phyloP scores from a whole-genome alignment of 2,329 filamentous ascomycete genomes.

The Thermothelomyces thermophilus region DNA sequence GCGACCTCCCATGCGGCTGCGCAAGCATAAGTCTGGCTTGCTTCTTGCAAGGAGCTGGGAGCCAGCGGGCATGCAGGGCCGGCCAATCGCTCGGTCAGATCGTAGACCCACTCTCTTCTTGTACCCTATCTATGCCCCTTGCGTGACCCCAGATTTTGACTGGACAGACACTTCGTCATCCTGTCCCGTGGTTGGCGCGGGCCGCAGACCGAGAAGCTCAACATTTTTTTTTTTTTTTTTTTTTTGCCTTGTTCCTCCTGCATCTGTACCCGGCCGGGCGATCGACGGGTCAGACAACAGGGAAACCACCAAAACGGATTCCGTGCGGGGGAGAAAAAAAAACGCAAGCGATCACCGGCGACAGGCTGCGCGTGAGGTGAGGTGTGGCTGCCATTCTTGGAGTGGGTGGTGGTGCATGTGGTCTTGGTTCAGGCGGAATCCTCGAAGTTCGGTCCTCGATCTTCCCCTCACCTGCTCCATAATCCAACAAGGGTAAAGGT shows the following conservation, averaged over 20 bases:
- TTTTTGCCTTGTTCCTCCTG: conserved; percentile 3
- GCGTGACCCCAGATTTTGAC: conserved; percentile 10
- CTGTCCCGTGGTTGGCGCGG: conserved; percentile 11
- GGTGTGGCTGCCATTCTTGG: neutral
- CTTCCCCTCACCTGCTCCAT: conserved; percentile 12
- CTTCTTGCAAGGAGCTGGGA: too few relatives aligned
- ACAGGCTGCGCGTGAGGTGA: neutral
- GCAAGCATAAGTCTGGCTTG: too few relatives aligned
- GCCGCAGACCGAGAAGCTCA: conserved; percentile 1
- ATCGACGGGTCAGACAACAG: conserved; percentile 3
- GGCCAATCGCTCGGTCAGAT: neutral
- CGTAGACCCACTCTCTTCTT: neutral
- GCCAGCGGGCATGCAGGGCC: neutral
- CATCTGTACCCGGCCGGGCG: conserved; percentile 4
- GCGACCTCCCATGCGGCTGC: too few relatives aligned
- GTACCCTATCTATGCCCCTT: neutral
- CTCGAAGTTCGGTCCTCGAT: neutral
- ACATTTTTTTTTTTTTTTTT: neutral
- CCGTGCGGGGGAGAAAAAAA: neutral
- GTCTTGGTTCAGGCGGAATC: neutral
- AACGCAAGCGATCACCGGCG: conserved; percentile 1
- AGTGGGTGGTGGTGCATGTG: conserved; percentile 4
- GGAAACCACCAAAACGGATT: neutral
- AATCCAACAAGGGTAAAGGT: neutral
- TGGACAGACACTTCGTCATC: conserved; percentile 12